A percentile compares a stretch with the other conserved stretches of the same genome.
Conservation (phyloP, 768 basidiomycete genomes). For the Tricholoma saponaceum region DNA sequence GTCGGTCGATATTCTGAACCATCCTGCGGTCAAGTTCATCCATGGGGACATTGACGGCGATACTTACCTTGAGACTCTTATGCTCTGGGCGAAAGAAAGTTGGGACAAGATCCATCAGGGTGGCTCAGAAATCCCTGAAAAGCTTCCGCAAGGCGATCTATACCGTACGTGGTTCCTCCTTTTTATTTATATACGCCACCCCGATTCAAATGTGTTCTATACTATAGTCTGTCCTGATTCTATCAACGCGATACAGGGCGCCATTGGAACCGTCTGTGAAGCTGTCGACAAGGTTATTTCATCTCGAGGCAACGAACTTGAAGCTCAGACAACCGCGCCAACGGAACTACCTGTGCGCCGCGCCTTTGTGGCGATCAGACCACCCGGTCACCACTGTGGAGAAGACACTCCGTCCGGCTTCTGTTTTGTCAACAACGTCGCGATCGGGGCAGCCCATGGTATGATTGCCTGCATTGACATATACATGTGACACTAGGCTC, state of each 20-base stretch:
- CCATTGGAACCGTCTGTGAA: constrained; percentile 81
- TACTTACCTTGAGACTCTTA: constrained; percentile 61
- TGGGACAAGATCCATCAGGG: constrained; percentile 55
- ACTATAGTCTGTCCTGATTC: constrained; percentile 72
- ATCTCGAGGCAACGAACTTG: constrained; percentile 11
- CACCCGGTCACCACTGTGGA: constrained; percentile 94
- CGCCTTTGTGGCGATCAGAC: constrained; percentile 84
- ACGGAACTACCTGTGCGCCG: constrained; percentile 21
- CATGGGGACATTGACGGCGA: constrained; percentile 70
- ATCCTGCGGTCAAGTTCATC: constrained; percentile 67
- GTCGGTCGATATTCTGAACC: constrained; percentile 48
- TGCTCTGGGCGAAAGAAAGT: constrained; percentile 57
- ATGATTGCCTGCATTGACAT: constrained; percentile 12
- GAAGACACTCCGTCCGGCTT: constrained; percentile 90
- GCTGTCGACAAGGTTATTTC: constrained; percentile 70
- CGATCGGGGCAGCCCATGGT: constrained; percentile 90
- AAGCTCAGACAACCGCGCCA: neutral
- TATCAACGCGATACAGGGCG: constrained; percentile 74
- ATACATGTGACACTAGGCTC: neutral
- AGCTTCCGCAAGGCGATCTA: constrained; percentile 72
- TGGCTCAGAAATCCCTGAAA: constrained; percentile 72
- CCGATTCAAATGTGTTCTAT: neutral
- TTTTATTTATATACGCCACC: neutral
- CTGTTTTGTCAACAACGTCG: constrained; percentile 94
- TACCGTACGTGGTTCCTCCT: constrained; percentile 47